Evolutionary conservation across 108 stramenopile genomes (phyloP).

Genomic region (Asterionellopsis glacialis): DNA sequence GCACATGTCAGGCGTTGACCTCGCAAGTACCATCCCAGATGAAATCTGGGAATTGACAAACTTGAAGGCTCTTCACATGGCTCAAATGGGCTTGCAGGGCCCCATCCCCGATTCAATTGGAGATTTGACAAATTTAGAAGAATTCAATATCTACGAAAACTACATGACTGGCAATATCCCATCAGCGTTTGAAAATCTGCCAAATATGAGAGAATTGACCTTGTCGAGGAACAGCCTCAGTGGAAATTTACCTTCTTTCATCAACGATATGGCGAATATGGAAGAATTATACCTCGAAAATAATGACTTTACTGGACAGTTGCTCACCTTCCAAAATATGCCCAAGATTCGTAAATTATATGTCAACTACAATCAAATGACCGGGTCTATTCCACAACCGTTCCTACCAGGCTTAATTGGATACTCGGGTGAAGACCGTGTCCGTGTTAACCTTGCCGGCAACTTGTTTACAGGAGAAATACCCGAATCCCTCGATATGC

Average conservation of each 20-base stretch:
- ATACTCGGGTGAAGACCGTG: background rate
- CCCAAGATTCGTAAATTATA: conserved; percentile 19
- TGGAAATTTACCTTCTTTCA: background rate
- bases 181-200: background rate
- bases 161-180: conserved; percentile 16
- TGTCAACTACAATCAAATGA: conserved; percentile 23
- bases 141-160: conserved; percentile 16
- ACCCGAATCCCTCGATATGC: conserved; percentile 16
- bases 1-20: conserved; percentile 1
- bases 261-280: background rate
- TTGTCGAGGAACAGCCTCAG: background rate
- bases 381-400: conserved; percentile 22
- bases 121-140: conserved; percentile 17
- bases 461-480: conserved; percentile 22
- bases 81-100: conserved; percentile 30
- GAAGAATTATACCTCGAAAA: conserved; percentile 5
- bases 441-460: conserved; percentile 19
- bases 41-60: conserved; percentile 45
- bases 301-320: conserved; percentile 15
- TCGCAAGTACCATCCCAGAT: conserved; percentile 23
- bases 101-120: conserved; percentile 23
- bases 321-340: conserved; percentile 42
- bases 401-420: conserved; percentile 6
- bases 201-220: background rate
- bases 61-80: conserved; percentile 25